Evolutionary conservation across 2,329 filamentous ascomycete species (phyloP).

Genomic region (Waltergamsia citrina): DNA sequence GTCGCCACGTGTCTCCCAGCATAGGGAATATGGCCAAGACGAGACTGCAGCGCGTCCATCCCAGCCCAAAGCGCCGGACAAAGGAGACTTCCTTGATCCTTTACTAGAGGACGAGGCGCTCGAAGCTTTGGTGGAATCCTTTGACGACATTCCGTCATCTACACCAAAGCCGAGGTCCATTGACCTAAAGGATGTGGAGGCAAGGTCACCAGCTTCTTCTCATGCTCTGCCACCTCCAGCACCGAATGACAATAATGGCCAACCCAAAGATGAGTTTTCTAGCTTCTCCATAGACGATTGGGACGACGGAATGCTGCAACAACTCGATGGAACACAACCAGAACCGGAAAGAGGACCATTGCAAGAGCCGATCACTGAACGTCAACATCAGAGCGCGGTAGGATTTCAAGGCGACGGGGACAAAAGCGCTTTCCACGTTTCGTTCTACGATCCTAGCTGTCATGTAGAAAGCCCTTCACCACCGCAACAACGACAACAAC

Average conservation of each 20-base stretch:
- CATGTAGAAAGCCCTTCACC: no score
- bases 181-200: background rate
- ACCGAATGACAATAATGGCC: background rate
- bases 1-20: no score
- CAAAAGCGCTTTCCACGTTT: no score
- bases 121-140: background rate
- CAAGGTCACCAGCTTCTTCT: background rate
- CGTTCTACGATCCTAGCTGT: no score
- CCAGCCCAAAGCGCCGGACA: no score
- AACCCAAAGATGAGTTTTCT: background rate
- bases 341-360: background rate
- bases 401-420: no score
- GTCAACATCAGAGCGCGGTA: no score
- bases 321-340: background rate
- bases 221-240: background rate
- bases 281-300: constrained; percentile 2
- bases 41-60: no score
- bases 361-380: background rate
- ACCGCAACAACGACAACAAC: constrained; percentile 11
- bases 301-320: constrained; percentile 1
- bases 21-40: no score
- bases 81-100: no score
- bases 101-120: constrained; percentile 1
- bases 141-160: background rate
- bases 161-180: background rate